Percentiles rank a stretch among this genome's conserved stretches.
phyloP scores from a whole-genome alignment of 495 filamentous ascomycete species.

The Tetracladium setigerum region DNA sequence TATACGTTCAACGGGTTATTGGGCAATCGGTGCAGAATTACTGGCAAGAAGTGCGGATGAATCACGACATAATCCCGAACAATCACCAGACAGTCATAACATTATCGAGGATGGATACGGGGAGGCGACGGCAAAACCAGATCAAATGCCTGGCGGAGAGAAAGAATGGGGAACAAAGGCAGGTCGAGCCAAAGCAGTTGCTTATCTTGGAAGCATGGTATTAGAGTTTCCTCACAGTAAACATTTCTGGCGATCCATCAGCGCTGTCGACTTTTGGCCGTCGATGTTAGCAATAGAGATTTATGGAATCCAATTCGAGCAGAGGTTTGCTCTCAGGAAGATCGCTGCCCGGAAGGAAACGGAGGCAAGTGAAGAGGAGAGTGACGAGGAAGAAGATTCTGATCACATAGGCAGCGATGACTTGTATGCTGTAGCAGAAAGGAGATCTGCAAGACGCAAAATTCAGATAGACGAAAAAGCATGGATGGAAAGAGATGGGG shows the following conservation, averaged over 20 bases:
- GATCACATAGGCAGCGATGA: background rate
- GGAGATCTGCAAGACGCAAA: slow-evolving; percentile 1
- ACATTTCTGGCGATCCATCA: slow-evolving; percentile 32
- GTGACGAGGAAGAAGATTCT: slow-evolving; percentile 7
- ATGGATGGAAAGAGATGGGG: slow-evolving; percentile 13
- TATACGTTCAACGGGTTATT: slow-evolving; percentile 45
- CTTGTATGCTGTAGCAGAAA: background rate
- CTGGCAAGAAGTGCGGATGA: slow-evolving; percentile 39
- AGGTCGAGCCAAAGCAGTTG: slow-evolving; percentile 48
- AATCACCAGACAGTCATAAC: background rate
- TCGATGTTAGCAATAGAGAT: slow-evolving; percentile 64
- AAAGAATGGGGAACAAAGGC: slow-evolving; percentile 28
- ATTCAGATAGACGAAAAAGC: slow-evolving; percentile 3
- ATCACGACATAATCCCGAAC: slow-evolving; percentile 10
- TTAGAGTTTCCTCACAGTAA: slow-evolving; percentile 55
- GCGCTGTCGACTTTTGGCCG: slow-evolving; percentile 53
- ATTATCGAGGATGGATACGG: background rate
- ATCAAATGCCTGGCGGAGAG: background rate
- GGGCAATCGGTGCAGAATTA: slow-evolving; percentile 67
- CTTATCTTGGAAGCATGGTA: slow-evolving; percentile 62
- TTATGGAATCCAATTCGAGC: slow-evolving; percentile 47
- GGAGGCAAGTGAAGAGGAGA: background rate
- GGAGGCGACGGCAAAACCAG: background rate
- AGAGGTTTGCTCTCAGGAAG: slow-evolving; percentile 21
- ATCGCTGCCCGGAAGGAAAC: background rate